A percentile compares a stretch with the other conserved stretches of the same genome.
Evolutionary conservation across 2,329 filamentous ascomycete genomes (phyloP).

Genomic region (Capronia coronata): DNA sequence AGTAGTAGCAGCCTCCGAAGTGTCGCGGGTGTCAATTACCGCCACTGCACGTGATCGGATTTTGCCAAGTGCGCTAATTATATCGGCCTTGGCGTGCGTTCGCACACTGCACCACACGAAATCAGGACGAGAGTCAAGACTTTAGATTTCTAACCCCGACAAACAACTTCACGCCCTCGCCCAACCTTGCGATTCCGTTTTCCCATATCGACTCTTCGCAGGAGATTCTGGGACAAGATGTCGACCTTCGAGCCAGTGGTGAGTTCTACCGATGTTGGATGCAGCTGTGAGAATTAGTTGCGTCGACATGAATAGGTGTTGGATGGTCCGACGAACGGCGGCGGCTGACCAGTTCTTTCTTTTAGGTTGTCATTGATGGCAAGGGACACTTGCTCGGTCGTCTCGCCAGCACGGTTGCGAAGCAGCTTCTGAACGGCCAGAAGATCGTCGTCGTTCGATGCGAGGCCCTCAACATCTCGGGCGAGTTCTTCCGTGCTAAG

Average conservation of each 20-base stretch:
- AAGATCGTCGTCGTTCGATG: conserved; percentile 99
- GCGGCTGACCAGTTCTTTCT: conserved; percentile 35
- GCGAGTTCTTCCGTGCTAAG: conserved; percentile 99
- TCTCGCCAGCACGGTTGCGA: conserved; percentile 50
- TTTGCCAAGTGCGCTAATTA: not conserved
- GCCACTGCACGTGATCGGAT: not conserved
- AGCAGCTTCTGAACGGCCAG: conserved; percentile 46
- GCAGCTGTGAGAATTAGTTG: not conserved
- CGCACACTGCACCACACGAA: conserved; percentile 9
- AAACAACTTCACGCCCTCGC: conserved; percentile 18
- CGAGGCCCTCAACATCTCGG: conserved; percentile 99
- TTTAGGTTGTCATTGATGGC: conserved; percentile 96
- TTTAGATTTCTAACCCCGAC: conserved; percentile 13
- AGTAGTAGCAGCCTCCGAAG: too few relatives aligned
- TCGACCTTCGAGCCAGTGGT: conserved; percentile 62
- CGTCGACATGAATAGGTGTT: not conserved
- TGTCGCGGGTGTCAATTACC: too few relatives aligned
- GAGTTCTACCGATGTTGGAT: conserved; percentile 36
- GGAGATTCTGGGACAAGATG: conserved; percentile 46
- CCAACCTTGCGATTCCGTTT: conserved; percentile 18
- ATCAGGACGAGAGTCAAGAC: conserved; percentile 1
- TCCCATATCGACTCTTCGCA: conserved; percentile 17
- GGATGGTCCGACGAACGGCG: too few relatives aligned
- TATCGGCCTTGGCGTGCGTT: conserved; percentile 1
- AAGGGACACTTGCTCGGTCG: conserved; percentile 99